Percentiles rank a stretch among this genome's conserved stretches.
phyloP scores from a whole-genome alignment of 2,329 filamentous ascomycete genomes.

The Arthrobotrys pseudoclavata region DNA sequence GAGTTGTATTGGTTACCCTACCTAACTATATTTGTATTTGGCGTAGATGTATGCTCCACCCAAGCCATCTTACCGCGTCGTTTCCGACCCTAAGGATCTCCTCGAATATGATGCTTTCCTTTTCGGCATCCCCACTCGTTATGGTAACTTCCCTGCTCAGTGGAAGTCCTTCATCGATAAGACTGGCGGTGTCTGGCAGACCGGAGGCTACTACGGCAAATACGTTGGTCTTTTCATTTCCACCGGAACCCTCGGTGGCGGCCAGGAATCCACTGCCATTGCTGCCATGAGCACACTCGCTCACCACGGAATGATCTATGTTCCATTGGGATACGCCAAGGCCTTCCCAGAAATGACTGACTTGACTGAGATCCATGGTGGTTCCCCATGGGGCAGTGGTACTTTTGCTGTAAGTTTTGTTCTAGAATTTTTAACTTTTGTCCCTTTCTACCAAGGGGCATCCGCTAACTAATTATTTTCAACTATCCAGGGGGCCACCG shows the following conservation, averaged over 20 bases:
- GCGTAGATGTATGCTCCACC: conserved; percentile 81
- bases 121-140: conserved; percentile 93
- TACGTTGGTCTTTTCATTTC: conserved; percentile 91
- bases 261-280: conserved; percentile 90
- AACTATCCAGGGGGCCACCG: conserved; percentile 73
- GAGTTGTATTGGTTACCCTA: neutral
- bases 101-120: conserved; percentile 85
- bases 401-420: conserved; percentile 78
- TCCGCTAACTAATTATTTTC: conserved; percentile 4
- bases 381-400: conserved; percentile 91
- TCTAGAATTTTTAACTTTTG: conserved; percentile 28
- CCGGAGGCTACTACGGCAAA: conserved; percentile 85
- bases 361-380: conserved; percentile 84
- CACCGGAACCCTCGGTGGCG: conserved; percentile 85
- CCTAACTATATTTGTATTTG: neutral
- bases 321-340: conserved; percentile 93
- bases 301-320: conserved; percentile 96
- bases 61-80: conserved; percentile 78
- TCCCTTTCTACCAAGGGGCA: conserved; percentile 29
- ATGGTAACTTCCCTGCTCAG: conserved; percentile 96
- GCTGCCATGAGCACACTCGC: conserved; percentile 84
- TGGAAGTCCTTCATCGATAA: conserved; percentile 95
- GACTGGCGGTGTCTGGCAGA: conserved; percentile 85
- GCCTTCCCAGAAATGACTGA: conserved; percentile 79
- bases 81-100: conserved; percentile 72